phyloP scores from a whole-genome alignment of 2,329 filamentous ascomycete genomes.

The Colletotrichum sojae region DNA sequence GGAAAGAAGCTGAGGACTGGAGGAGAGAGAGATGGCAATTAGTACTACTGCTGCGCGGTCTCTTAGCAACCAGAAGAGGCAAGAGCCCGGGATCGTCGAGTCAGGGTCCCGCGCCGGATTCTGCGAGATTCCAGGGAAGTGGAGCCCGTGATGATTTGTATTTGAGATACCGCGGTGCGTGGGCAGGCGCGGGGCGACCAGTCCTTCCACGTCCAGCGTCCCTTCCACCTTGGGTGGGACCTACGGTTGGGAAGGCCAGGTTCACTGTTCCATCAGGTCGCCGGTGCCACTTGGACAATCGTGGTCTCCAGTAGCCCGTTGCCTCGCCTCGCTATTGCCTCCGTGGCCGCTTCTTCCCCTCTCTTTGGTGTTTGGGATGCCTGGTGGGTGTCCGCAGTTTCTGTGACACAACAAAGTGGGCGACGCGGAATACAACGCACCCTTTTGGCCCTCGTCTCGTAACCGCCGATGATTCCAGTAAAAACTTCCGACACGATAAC shows the following conservation, averaged over 20 bases:
- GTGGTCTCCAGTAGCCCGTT: neutral
- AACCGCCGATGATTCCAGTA: constrained; percentile 12
- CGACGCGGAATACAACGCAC: constrained; percentile 6
- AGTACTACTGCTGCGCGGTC: constrained; percentile 30
- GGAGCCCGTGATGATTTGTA: constrained; percentile 39
- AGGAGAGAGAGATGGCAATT: constrained; percentile 18
- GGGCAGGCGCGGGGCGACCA: constrained; percentile 28
- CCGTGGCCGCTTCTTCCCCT: neutral
- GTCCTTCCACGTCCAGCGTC: constrained; percentile 24
- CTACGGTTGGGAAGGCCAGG: neutral
- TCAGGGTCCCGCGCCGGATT: constrained; percentile 38
- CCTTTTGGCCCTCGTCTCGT: neutral
- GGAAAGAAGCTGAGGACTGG: neutral
- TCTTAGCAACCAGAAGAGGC: constrained; percentile 2
- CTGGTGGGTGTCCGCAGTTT: constrained; percentile 7
- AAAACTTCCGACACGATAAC: constrained; percentile 22
- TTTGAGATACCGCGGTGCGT: constrained; percentile 17
- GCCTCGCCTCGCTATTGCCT: neutral
- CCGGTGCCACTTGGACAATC: no score
- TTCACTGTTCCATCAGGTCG: neutral
- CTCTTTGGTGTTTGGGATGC: neutral
- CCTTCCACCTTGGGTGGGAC: constrained; percentile 1
- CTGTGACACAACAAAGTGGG: constrained; percentile 28
- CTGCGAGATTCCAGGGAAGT: constrained; percentile 40
- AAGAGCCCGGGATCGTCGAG: constrained; percentile 25